Percentiles rank a stretch among this genome's conserved stretches.
Conservation (phyloP, 2,329 filamentous ascomycete genomes). For the Diaporthe longicolla region DNA sequence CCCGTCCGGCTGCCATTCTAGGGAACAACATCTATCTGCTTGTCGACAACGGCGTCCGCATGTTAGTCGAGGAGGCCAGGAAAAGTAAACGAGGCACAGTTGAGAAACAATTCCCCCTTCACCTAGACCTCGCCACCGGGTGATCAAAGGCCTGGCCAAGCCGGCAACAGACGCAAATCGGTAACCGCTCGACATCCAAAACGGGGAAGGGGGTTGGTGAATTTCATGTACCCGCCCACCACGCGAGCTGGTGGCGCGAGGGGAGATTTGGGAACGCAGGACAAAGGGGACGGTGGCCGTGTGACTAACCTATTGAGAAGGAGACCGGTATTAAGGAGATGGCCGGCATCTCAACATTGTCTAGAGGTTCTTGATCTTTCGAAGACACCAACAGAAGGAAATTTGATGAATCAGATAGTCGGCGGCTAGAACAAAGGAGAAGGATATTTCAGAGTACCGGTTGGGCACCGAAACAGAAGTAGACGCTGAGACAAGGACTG, state of each 20-base stretch:
- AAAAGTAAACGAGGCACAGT: conserved; percentile 12
- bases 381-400: conserved; percentile 49
- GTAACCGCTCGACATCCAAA: conserved; percentile 34
- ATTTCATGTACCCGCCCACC: conserved; percentile 28
- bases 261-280: conserved; percentile 23
- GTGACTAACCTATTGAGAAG: conserved; percentile 52
- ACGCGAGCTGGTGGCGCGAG: conserved; percentile 20
- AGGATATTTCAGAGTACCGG: not conserved
- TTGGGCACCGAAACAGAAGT: not conserved
- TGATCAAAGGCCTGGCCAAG: not conserved
- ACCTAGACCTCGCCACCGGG: conserved; percentile 7
- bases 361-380: conserved; percentile 40
- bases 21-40: conserved; percentile 56
- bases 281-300: conserved; percentile 43
- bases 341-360: conserved; percentile 54
- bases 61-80: conserved; percentile 29
- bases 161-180: conserved; percentile 16
- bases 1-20: conserved; percentile 55
- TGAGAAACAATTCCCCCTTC: not conserved
- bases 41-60: conserved; percentile 7
- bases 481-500: conserved; percentile 18
- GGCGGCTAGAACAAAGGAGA: conserved; percentile 44
- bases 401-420: conserved; percentile 40
- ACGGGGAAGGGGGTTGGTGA: conserved; percentile 6
- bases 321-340: conserved; percentile 48